Base-by-base conservation (phyloP, 2,329 filamentous ascomycete species). In the Colletotrichum sp. region DNA sequence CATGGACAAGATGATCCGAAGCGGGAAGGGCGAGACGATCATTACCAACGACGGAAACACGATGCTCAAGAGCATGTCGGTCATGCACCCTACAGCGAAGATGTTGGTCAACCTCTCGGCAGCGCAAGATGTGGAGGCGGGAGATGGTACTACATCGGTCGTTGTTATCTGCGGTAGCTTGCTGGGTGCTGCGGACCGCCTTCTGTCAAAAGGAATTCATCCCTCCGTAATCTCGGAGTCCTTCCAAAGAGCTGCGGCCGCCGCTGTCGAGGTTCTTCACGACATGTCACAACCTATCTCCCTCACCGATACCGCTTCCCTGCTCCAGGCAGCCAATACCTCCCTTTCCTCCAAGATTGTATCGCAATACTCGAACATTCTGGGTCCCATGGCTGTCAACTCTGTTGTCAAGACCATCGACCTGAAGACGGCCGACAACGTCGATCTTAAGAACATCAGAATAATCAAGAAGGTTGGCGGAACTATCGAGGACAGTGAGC, bases 1-100 rank as follows among this genome's bases (percentile, higher is more conserved):
- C 84, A 98, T 98, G 96, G 96, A 98, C 89, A 98, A 98, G 90
- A 98, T 98, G 96, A 99, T 99, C 82, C 95, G 98, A 90, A 98
- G 94, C 76, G 95, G 96, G 84, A 98, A 95, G 88, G 97, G 96
- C 87, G 95, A 98, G 86, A 98, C 96, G 74, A 97, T 99, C 85
- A 99, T 99, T 88, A 99, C 97, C 83, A 99, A 99, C 90, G 97
- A 99, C 87, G 97, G 97, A 85, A 98, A 98, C 89, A 99, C 97
- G 74, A 99, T 99, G 96, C 89, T 99, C 83, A 98, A 95, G 89
- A 96, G 96, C 89, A 99, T 99, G 97, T 95, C 95, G 79, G 97
- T 99, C 80, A 96, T 99, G 94, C 97, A 99, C 84, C 97, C 97
- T n/a, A 98, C 98, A 65, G 97, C 97, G 68, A 98, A 98, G 89